Evolutionary conservation across 768 basidiomycete genomes (phyloP), one percentile per base, ranked within the genome.

Genomic region (Boletus eberwhitei): DNA sequence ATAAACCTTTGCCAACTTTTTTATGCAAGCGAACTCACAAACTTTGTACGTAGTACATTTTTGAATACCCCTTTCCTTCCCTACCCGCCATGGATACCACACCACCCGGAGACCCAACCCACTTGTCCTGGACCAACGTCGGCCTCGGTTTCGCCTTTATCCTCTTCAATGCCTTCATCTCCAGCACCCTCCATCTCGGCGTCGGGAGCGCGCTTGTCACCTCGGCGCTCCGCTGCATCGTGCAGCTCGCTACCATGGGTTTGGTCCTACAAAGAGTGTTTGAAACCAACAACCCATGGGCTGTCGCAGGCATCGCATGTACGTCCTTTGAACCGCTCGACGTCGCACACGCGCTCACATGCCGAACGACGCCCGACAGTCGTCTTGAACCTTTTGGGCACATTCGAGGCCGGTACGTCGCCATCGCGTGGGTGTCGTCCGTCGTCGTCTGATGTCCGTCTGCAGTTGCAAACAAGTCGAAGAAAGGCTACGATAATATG

Each of bases 241-340:
- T 87, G 9, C 93, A 95, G 72, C 80, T 95, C 21, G 81, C 83
- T 16, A 69, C 91, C 14, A 86, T 94, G 55, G 88, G 85, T 0
- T 71, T 83, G 22, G 63, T 93, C 8, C 68, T 93, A 21, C 82
- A 88, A 56, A 77, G 77, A 31, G 86, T 94, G 4, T 93, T 94
- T 63, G 83, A 85, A 57, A 81, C 87, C 3, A 76, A 89, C 38
- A 85, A 86, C 59, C 79, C 85, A 1, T 90, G 84, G 84, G 83
- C 79, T 9, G 89, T 94, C 1, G 82, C 79, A 3, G 83, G 80
- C 1, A 89, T 94, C 51, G 83, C 82, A 11, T 75, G 88, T 90
- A 67, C 67, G 88, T 79, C 31, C 42, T 50, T 21, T 17, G 2
- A 21, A 26, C 41, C 19, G 0, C 29, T 47, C 14, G 4, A 19